Conservation (phyloP, 2,329 filamentous ascomycete species). For the Sporothrix sp. region DNA sequence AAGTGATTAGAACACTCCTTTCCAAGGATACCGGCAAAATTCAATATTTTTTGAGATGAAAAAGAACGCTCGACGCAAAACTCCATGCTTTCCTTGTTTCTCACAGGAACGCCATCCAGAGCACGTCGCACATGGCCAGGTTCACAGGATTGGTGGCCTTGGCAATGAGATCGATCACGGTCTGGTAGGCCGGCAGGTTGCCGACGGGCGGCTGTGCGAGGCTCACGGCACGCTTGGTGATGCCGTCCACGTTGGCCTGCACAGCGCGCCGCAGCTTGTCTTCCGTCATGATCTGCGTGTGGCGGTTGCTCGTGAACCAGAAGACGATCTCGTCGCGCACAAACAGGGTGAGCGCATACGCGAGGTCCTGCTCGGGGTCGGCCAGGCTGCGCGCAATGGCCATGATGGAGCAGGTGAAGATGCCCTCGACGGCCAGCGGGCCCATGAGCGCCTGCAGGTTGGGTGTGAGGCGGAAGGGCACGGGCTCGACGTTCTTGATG, state of each 20-base stretch:
- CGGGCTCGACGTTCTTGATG: conserved; percentile 90
- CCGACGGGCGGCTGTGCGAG: conserved; percentile 69
- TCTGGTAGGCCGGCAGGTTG: conserved; percentile 90
- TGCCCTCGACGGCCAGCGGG: conserved; percentile 87
- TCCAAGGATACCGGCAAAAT: background rate
- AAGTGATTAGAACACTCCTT: background rate
- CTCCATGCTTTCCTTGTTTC: background rate
- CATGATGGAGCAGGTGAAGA: conserved; percentile 93
- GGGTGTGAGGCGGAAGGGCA: conserved; percentile 93
- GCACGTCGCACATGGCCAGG: conserved; percentile 74
- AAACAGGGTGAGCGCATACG: conserved; percentile 87
- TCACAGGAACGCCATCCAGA: conserved; percentile 97
- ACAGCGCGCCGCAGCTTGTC: conserved; percentile 57
- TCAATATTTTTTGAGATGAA: background rate
- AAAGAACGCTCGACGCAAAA: background rate
- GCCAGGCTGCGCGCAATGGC: conserved; percentile 90
- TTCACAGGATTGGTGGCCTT: conserved; percentile 87
- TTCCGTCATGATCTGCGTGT: conserved; percentile 48
- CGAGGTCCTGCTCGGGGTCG: conserved; percentile 81
- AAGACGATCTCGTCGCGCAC: conserved; percentile 97
- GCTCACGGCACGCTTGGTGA: conserved; percentile 82
- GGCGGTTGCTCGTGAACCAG: conserved; percentile 79
- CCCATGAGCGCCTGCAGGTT: conserved; percentile 96
- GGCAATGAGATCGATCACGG: conserved; percentile 88
- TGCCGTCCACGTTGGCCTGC: conserved; percentile 67